Evolutionary conservation across 768 basidiomycete species (phyloP), one percentile per base, ranked within the genome.

Genomic region (Artomyces pyxidatus): DNA sequence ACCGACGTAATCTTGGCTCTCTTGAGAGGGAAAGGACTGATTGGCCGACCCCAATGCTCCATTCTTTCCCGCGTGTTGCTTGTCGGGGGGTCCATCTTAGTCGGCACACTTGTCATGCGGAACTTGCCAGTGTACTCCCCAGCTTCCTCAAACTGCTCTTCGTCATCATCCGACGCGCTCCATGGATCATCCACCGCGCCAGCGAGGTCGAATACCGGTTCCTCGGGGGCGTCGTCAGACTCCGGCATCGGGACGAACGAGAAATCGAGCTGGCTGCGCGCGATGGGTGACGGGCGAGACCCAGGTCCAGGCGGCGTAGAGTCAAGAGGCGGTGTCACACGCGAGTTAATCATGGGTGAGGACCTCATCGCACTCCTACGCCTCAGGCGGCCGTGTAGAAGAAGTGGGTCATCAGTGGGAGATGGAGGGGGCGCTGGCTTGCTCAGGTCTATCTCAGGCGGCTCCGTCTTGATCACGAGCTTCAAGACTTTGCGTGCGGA

Each of bases 91-190:
- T 83, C 85, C 16, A 63, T 65, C 66, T 85, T 86, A 17, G 79
- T 83, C 17, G 73, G 79, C 4, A 85, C 73, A 7, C 59, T 68
- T 44, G 81, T 53, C 49, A 74, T 70, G 59, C 65, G 76, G 67
- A 77, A 87, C 27, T 68, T 71, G 10, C 84, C 85, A 6, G 85
- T 88, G 58, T 74, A 87, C 53, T 87, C 82, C 19, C 83, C 81
- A 26, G 73, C 68, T 1, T 68, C 75, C 47, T 75, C 70, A 1
- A 56, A 61, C 1, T 38, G 56, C 5, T 58, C 55, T 14, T 55
- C 58, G 16, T 47, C 53, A 37, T 58, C 58, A 8, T 52, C 57
- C 57, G 61, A 65, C 11, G 35, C 55, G 19, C 47, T 57, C 22
- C 41, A 37, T 17, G 47, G 26, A 12, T 45, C 46, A 27, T 43